These are phyloP conservation scores for Bipolaris bicolor DNA, from an alignment of 2,329 filamentous ascomycete genomes.

Conservation along the genomic window DNA sequence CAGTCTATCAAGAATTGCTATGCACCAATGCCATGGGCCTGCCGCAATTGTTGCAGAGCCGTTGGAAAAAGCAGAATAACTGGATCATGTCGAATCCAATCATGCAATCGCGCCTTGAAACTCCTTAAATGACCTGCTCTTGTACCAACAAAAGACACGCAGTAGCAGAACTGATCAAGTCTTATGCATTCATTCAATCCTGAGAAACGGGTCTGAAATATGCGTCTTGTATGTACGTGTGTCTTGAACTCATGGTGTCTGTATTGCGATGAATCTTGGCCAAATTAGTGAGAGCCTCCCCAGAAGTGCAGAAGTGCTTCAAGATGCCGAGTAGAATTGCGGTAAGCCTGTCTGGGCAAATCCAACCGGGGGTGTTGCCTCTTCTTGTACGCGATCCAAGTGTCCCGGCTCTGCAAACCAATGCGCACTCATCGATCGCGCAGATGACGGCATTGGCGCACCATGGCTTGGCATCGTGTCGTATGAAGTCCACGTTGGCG, in stretches of 20 bases:
- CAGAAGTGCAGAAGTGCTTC: conserved; percentile 6
- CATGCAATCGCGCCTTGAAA: conserved; percentile 5
- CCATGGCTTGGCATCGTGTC: conserved; percentile 30
- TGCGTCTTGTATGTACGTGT: background rate
- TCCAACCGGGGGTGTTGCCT: conserved; percentile 37
- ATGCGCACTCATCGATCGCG: conserved; percentile 44
- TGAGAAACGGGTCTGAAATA: background rate
- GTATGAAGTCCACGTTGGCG: conserved; percentile 42
- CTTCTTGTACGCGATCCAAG: conserved; percentile 46
- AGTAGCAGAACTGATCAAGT: background rate
- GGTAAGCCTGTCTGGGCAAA: conserved; percentile 36
- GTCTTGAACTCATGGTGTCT: background rate
- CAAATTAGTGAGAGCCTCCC: background rate
- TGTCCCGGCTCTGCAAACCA: conserved; percentile 44
- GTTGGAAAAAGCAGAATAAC: background rate
- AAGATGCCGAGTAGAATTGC: conserved; percentile 42
- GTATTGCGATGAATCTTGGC: background rate
- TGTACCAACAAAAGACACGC: conserved; percentile 1
- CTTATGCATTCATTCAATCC: background rate
- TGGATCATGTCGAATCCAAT: conserved; percentile 6
- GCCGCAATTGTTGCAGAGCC: background rate
- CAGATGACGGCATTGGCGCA: conserved; percentile 36
- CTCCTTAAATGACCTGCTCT: conserved; percentile 4
- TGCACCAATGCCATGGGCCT: background rate
- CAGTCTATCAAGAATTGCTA: background rate